Base-by-base conservation (phyloP, 768 basidiomycete species). In the Sarcodon aspratus region DNA sequence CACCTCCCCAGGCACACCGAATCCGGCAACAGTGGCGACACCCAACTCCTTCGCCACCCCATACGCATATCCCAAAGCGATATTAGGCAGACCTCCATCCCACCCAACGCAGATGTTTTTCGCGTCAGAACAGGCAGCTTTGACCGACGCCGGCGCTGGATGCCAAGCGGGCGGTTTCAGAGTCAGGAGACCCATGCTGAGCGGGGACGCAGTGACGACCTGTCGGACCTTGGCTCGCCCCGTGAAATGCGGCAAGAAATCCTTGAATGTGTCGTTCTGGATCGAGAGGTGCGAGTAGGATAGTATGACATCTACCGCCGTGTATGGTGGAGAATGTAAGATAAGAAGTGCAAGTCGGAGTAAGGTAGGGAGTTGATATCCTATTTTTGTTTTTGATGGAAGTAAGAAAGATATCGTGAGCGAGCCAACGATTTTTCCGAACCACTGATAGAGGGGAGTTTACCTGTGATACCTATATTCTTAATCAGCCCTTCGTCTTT, bases 141-240 rank as follows among this genome's bases (percentile, higher is more conserved):
- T 68, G 36, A 88, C 51, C 10, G 57, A 64, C 11, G 62, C 57
- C 15, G 87, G 74, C 6, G 87, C 86, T 12, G 89, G 87, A 58
- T 92, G 88, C 90, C 89, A 93, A 2, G 62, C 10, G 1, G 84
- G 83, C 2, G 74, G 70, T 1, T 59, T 61, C 3, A 69, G 63
- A 0, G 79, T 78, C 33, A 94, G 72, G 3, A 93, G 74, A 0
- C 82, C 83, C 90, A 93, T 93, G 59, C 76, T 82, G 47, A 94
- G 70, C 7, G 91, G 91, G 2, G 89, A 90, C 1, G 91, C 91
- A 2, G 82, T 69, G 46, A 91, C 47, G 31, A 94, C 69, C 48
- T 87, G 84, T 48, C 63, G 60, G 40, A 94, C 74, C 45, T 75
- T 67, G 0, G 87, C 88, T 18, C 83, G 80, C 15, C 66, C 60